Percentiles rank a stretch among this genome's conserved stretches.
Evolutionary conservation across 768 basidiomycete species (phyloP).

Genomic region (Pleurotus pulmonarius): DNA sequence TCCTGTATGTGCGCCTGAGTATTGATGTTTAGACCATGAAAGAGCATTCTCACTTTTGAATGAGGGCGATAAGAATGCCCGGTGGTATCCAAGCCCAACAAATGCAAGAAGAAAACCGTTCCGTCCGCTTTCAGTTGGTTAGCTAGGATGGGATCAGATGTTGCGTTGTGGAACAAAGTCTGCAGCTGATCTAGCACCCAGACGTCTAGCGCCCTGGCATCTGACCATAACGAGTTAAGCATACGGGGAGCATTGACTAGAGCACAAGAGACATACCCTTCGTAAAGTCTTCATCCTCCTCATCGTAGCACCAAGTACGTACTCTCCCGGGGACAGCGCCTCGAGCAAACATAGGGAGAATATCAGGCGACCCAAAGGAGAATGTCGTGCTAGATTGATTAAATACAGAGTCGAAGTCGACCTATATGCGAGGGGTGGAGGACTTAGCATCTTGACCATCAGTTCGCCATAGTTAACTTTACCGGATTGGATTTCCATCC

Average conservation of each 20-base stretch:
- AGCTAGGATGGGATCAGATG: slow-evolving; percentile 44
- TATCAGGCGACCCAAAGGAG: slow-evolving; percentile 87
- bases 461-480: not conserved
- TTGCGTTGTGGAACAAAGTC: slow-evolving; percentile 59
- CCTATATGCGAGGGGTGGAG: slow-evolving; percentile 25
- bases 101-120: slow-evolving; percentile 78
- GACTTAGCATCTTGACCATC: not conserved
- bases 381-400: slow-evolving; percentile 77
- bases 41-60: slow-evolving; percentile 45
- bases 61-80: slow-evolving; percentile 85
- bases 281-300: slow-evolving; percentile 82
- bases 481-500: slow-evolving; percentile 89
- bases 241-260: not conserved
- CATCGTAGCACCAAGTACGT: slow-evolving; percentile 71
- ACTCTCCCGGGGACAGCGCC: slow-evolving; percentile 71
- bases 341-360: slow-evolving; percentile 82
- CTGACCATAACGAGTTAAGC: slow-evolving; percentile 27
- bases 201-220: slow-evolving; percentile 71
- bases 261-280: slow-evolving; percentile 44
- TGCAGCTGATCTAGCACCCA: slow-evolving; percentile 79
- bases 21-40: no score
- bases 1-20: slow-evolving; percentile 41
- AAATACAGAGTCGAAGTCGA: slow-evolving; percentile 87
- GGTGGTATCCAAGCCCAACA: slow-evolving; percentile 82
- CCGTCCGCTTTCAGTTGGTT: slow-evolving; percentile 51